Base-by-base conservation (phyloP, 2,329 filamentous ascomycete species). In the Fusarium protoensiforme region DNA sequence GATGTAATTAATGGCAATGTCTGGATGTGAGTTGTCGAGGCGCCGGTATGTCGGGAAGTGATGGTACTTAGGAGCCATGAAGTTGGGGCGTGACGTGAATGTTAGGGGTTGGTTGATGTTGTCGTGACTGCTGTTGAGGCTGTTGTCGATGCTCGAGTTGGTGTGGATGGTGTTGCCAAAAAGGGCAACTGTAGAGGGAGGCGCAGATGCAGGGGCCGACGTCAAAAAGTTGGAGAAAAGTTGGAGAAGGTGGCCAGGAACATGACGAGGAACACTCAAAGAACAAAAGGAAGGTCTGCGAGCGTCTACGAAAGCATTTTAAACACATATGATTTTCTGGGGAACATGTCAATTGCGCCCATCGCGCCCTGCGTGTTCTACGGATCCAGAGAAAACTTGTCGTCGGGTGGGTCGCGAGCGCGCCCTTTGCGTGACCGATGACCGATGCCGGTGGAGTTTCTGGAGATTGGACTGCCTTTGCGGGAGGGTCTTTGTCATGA, bases 391-490 rank as follows among this genome's bases (percentile, higher is more conserved):
- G 24, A 61, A 46, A 46, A 64, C 13, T 59, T 63, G 67, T 48
- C 57, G 65, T 39, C 41, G 36, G 48, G 71, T 73, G 71, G 71
- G 62, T 64, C 58, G 62, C 35, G 46, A 27, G 27, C 27, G 43
- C 71, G 71, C 71, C 71, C 71, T 73, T 29, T 53, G 35, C 64
- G 53, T 64, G 54, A 67, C 41, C 22, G 39, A 51, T 24, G 57
- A 53, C 41, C n/a, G 53, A 51, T 39, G 38, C 16, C 53, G 39
- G 71, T 65, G 71, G 67, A 65, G 71, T 74, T 63, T 51, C 33
- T 63, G 46, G 64, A 73, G 38, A 74, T 68, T 74, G 38, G 48
- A 18, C 22, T 48, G 18, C 53, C 46, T 35, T 59, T 57, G 59
- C 7, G 39, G 58, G 65, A 64, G 61, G 63, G 63, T 51, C 53